Evolutionary conservation across 495 filamentous ascomycete species (phyloP).

Genomic region (Lophium mytilinum): DNA sequence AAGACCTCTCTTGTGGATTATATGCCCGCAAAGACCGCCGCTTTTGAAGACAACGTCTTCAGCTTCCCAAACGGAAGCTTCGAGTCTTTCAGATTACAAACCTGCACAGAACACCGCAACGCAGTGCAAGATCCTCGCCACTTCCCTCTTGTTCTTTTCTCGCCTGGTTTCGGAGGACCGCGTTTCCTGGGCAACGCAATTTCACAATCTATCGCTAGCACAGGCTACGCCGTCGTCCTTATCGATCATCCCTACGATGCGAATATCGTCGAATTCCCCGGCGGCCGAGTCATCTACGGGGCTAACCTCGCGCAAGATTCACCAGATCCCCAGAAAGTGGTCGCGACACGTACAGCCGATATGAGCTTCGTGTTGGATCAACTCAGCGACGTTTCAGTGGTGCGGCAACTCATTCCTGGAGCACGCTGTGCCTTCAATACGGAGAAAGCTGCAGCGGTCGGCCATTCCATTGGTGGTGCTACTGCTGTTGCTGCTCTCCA

Average conservation of each 20-base stretch:
- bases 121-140: neutral
- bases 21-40: slow-evolving; percentile 12
- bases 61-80: slow-evolving; percentile 10
- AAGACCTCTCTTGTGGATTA: slow-evolving; percentile 1
- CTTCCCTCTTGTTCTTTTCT: slow-evolving; percentile 13
- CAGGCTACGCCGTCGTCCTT: slow-evolving; percentile 31
- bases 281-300: slow-evolving; percentile 30
- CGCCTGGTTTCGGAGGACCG: slow-evolving; percentile 2
- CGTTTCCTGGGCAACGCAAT: slow-evolving; percentile 10
- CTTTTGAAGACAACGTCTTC: neutral
- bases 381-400: neutral
- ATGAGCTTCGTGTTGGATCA: slow-evolving; percentile 11
- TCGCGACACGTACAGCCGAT: slow-evolving; percentile 5
- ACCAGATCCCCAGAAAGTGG: slow-evolving; percentile 29
- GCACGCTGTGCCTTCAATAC: slow-evolving; percentile 7
- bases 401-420: slow-evolving; percentile 7
- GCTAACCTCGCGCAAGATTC: slow-evolving; percentile 32
- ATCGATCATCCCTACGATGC: slow-evolving; percentile 47
- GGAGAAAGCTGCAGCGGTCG: slow-evolving; percentile 14
- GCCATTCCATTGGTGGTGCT: slow-evolving; percentile 51
- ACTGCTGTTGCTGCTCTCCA: slow-evolving; percentile 38
- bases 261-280: slow-evolving; percentile 42
- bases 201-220: slow-evolving; percentile 9
- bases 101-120: neutral
- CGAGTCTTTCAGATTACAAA: neutral